Evolutionary conservation across 495 filamentous ascomycete species (phyloP).

Genomic region (Ascodesmis nigricans): DNA sequence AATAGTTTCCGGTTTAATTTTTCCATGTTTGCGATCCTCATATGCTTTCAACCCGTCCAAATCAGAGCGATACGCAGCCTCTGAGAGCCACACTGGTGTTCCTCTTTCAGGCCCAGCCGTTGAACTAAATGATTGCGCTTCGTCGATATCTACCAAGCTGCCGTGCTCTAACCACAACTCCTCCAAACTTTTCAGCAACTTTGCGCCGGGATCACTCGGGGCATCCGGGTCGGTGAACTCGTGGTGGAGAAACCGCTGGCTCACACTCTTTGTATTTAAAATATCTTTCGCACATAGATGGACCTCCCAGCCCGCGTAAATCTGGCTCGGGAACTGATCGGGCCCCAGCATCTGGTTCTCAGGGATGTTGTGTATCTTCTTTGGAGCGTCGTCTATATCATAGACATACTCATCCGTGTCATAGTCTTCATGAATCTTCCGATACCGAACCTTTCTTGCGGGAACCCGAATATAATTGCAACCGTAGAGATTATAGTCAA

Average conservation of each 20-base stretch:
- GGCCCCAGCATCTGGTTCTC: conserved; percentile 34
- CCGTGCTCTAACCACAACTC: conserved; percentile 59
- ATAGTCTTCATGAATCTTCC: conserved; percentile 3
- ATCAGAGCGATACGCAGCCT: no score
- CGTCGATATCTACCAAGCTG: conserved; percentile 20
- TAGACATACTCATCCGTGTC: conserved; percentile 25
- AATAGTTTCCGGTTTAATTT: no score
- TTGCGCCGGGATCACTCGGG: conserved; percentile 42
- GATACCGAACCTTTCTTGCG: conserved; percentile 53
- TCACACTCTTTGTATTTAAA: conserved; percentile 52
- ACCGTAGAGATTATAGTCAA: conserved; percentile 88
- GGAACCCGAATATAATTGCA: conserved; percentile 61
- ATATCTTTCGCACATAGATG: conserved; percentile 82
- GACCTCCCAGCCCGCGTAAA: conserved; percentile 70
- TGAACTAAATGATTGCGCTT: not conserved
- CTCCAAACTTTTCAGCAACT: conserved; percentile 68
- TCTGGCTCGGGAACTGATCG: conserved; percentile 44
- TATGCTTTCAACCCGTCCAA: no score
- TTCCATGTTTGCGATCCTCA: no score
- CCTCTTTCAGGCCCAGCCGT: conserved; percentile 24
- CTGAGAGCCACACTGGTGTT: no score
- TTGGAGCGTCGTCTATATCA: conserved; percentile 30
- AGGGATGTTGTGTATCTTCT: conserved; percentile 27
- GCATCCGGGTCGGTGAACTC: conserved; percentile 61
- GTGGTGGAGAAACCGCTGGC: conserved; percentile 55